Base-by-base conservation (phyloP, 805 yeast species). In the Candida oleophila region DNA sequence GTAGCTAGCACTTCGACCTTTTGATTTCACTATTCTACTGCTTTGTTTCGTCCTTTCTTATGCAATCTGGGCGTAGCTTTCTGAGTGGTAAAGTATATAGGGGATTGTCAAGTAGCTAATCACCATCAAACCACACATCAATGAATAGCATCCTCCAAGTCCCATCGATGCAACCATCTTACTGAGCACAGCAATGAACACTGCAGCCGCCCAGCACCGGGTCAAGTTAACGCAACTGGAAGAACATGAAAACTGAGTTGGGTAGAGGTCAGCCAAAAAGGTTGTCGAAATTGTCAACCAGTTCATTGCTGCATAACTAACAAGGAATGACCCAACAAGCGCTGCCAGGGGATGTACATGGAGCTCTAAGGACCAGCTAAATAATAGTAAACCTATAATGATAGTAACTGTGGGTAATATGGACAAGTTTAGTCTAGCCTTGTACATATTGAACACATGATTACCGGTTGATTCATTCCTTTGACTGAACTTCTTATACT, bases 91-190 rank as follows among this genome's bases (percentile, higher is more conserved):
- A 4, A 38, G n/a, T n/a, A 38, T 25, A 19, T 21, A 38, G 4
- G 33, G 33, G 4, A 38, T 38, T 4, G 33, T 22, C 19, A 38
- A 4, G 16, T 9, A 38, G 3, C 19, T 38, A 12, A 56, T 19
- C 7, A 59, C 19, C 3, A 76, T 70, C 0, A 83, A 44, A 0
- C 72, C 83, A 2, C 82, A 78, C 73, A 87, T 63, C 14, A 89
- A 68, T 0, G 92, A 81, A 55, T 81, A 87, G 0, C 86, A 77
- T n/a, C 95, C 91, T 1, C 96, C 96, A 12, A 77, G 62, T 0
- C 78, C 78, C 78, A 89, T 69, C 0, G 65, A 44, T 0, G 49
- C 49, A 21, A 73, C 69, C 89, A 89, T 86, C 36, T 64, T 72
- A 21, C 78, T 73, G 16, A 87, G 70, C 1, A 81, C 82, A 1